Evolutionary conservation across 805 yeast species (phyloP), one percentile per base, ranked within the genome.

Genomic region (Hanseniaspora occidentalis): DNA sequence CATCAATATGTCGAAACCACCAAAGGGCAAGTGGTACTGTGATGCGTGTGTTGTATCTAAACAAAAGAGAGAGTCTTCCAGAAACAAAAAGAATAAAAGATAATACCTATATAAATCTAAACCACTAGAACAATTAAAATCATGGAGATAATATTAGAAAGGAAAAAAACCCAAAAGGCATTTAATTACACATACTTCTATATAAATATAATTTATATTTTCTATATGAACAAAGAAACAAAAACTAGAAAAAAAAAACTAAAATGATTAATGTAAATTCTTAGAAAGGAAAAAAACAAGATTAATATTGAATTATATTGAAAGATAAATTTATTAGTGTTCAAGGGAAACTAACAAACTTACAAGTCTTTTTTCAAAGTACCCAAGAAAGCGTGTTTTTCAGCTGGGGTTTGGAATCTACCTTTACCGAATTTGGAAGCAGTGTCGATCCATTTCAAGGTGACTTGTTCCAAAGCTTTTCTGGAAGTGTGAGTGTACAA

Each of bases 361-460:
- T 77, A 73, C 67, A 84, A 78, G 72, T 88, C 96, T 81, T 84
- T 88, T 95, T 92, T 92, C 70, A 92, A 82, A 66, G 98, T 89
- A 77, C 99, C 99, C 77, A 88, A 64, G 89, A 92, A 92, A 67
- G 98, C 94, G 67, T 81, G 86, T 88, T 94, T 94, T 80, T 92
- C 99, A 70, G 96, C 97, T 63, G 96, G 95, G 65, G 99, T 92
- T 78, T 92, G 99, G 97, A 92, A 92, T 82, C 98, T 92, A 79
- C 98, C 98, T 85, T 92, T 94, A 83, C 99, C 99, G 88, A 92
- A 92, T 75, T 89, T 88, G 65, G 98, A 92, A 67, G 99, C 95
- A 62, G 99, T 92, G 72, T 92, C 99, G 69, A 92, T 92, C 98
- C 97, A 92, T 76, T 92, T 92, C 73, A 92, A 84, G 79, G 73